These are phyloP conservation scores for Chrysochromulina tobinii DNA, from an alignment of 78 protist genomes.

Conservation along the genomic window DNA sequence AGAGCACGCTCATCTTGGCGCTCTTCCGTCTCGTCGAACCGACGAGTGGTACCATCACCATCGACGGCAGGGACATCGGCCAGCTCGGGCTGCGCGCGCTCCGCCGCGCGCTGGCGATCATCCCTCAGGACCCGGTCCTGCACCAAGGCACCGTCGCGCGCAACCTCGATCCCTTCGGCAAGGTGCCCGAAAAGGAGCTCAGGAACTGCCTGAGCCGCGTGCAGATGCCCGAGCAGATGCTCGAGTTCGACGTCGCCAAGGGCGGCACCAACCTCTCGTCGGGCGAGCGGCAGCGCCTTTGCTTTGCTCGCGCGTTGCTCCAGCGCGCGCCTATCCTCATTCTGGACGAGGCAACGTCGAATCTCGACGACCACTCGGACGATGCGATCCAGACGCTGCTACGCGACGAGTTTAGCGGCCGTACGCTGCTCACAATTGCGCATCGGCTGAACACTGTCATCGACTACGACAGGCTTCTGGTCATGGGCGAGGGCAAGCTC, in stretches of 20 bases:
- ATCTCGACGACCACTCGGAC: slow-evolving; percentile 77
- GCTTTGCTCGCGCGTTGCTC: slow-evolving; percentile 92
- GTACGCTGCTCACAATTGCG: slow-evolving; percentile 58
- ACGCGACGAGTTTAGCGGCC: not conserved
- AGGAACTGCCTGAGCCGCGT: not conserved
- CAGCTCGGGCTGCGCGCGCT: slow-evolving; percentile 61
- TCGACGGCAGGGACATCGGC: slow-evolving; percentile 71
- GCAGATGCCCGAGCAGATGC: not conserved
- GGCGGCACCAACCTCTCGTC: slow-evolving; percentile 73
- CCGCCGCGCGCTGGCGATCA: slow-evolving; percentile 83
- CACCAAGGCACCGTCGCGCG: slow-evolving; percentile 76
- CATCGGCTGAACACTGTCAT: slow-evolving; percentile 59
- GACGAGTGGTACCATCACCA: slow-evolving; percentile 35
- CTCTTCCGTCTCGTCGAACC: slow-evolving; percentile 36
- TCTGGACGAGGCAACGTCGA: slow-evolving; percentile 88
- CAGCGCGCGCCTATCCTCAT: slow-evolving; percentile 31
- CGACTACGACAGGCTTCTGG: slow-evolving; percentile 64
- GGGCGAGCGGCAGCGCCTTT: slow-evolving; percentile 91
- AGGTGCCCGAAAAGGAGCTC: not conserved
- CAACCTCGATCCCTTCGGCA: slow-evolving; percentile 87
- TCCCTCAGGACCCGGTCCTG: slow-evolving; percentile 91
- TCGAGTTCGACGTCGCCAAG: slow-evolving; percentile 37
- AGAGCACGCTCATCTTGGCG: slow-evolving; percentile 33
- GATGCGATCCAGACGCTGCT: slow-evolving; percentile 26
- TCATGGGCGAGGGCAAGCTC: slow-evolving; percentile 46